Conservation (phyloP, 2,329 filamentous ascomycete species). For the Xylaria sp. region DNA sequence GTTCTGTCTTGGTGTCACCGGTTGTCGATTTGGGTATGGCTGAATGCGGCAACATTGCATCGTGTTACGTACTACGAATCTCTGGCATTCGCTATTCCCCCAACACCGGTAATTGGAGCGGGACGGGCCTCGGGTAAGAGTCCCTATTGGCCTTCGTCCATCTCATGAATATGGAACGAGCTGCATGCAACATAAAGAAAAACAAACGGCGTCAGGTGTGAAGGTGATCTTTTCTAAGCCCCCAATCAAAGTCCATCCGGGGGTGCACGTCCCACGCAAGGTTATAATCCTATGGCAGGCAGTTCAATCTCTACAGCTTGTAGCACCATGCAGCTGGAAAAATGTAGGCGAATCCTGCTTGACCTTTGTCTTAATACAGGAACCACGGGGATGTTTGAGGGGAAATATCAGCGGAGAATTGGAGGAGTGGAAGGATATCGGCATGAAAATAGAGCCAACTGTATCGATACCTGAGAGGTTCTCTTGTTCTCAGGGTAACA, state of each 20-base stretch:
- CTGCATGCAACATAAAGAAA: slow-evolving; percentile 30
- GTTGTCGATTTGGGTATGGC: slow-evolving; percentile 19
- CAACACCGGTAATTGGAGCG: slow-evolving; percentile 37
- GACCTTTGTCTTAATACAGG: not conserved
- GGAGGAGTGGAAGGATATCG: slow-evolving; percentile 6
- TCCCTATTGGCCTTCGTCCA: slow-evolving; percentile 24
- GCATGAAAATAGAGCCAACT: slow-evolving; percentile 11
- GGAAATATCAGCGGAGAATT: not conserved
- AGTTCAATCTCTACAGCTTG: slow-evolving; percentile 2
- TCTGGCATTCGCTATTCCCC: slow-evolving; percentile 41
- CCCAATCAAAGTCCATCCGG: slow-evolving; percentile 34
- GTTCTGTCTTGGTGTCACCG: slow-evolving; percentile 21
- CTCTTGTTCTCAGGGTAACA: slow-evolving; percentile 1
- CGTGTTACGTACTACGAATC: slow-evolving; percentile 45
- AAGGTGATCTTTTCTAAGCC: slow-evolving; percentile 38
- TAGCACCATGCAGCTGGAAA: slow-evolving; percentile 10
- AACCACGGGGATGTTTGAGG: not conserved
- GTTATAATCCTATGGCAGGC: slow-evolving; percentile 8
- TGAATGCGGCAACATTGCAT: slow-evolving; percentile 30
- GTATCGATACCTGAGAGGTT: not conserved
- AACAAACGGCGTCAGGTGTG: slow-evolving; percentile 42
- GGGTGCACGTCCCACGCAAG: slow-evolving; percentile 31
- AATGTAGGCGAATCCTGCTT: slow-evolving; percentile 6
- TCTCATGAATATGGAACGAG: slow-evolving; percentile 18
- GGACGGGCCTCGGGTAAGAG: slow-evolving; percentile 37